Base-by-base conservation (phyloP, 2,329 filamentous ascomycete genomes). In the Claviceps paspali region DNA sequence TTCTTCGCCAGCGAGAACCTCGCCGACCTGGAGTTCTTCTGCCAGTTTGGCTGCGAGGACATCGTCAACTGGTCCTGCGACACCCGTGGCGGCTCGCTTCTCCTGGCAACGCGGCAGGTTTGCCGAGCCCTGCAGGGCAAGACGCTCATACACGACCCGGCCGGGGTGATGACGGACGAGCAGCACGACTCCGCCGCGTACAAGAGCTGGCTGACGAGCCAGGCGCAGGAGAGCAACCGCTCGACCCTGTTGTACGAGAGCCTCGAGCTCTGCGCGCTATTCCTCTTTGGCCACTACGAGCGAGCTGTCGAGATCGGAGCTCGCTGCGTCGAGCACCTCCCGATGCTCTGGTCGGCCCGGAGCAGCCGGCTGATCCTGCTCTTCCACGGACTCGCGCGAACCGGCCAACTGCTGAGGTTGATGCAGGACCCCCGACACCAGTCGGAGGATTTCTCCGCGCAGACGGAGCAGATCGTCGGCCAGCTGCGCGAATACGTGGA, bases 101-200 rank as follows among this genome's bases (percentile, higher is more conserved):
- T 87, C 6, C 71, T 81, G 41, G 68, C 71, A 3, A 64, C 79
- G 3, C 63, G 78, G 35, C 82, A 87, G 51, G 67, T 72, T 18
- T 71, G 68, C 35, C 71, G 79, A 34, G 79, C 82, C 17, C 57
- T 87, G 15, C 79, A 85, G 52, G 82, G 82, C 38, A 87, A 85
- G 54, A 87, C 82, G 0, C 56, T 57, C 9, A 57, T 57, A 3
- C 55, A 60, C 9, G 60, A 68, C 8, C 57, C 76, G 0, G 49
- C 63, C 0, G 62, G 68, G 14, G 64, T 86, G 9, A 69, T 87
- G 62, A 72, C 66, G 29, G 82, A 87, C 45, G 64, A 73, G n/a
- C 64, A 73, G 31, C 82, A 87, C 49, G 66, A 72, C 38, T 65
- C 72, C 1, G 45, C 53, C 2, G 53, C 56, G 2, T 80, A 79